phyloP scores from a whole-genome alignment of 2,329 filamentous ascomycete genomes.

The Didymella pinodella region DNA sequence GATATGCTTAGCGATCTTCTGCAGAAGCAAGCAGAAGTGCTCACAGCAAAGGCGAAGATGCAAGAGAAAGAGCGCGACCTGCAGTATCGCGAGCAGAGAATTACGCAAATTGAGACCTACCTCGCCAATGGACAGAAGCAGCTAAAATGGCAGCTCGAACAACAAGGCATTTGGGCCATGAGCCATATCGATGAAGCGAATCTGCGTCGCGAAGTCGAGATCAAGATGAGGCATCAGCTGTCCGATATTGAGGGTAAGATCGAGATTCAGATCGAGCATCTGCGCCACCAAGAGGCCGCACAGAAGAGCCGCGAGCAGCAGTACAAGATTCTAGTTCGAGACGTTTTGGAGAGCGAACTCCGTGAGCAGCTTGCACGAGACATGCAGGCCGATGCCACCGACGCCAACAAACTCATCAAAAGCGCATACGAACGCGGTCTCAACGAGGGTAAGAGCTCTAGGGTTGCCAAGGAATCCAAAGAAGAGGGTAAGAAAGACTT shows the following conservation, averaged over 20 bases:
- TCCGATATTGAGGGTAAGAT: constrained; percentile 19
- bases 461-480: constrained; percentile 7
- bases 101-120: constrained; percentile 30
- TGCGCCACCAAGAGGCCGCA: constrained; percentile 24
- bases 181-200: constrained; percentile 18
- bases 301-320: constrained; percentile 32
- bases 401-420: constrained; percentile 10
- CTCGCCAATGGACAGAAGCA: constrained; percentile 37
- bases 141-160: constrained; percentile 20
- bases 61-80: constrained; percentile 25
- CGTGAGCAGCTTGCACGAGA: background rate
- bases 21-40: constrained; percentile 24
- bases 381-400: background rate
- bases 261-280: constrained; percentile 8
- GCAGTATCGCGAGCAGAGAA: constrained; percentile 20
- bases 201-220: constrained; percentile 14
- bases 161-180: constrained; percentile 22
- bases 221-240: constrained; percentile 7
- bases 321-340: constrained; percentile 24
- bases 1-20: constrained; percentile 25
- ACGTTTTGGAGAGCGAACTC: constrained; percentile 20
- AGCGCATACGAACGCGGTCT: constrained; percentile 25
- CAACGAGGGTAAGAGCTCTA: background rate
- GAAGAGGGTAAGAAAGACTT: constrained; percentile 17
- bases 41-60: constrained; percentile 17